phyloP scores from a whole-genome alignment of 208 protist genomes.

The Angomonas ambiguus region DNA sequence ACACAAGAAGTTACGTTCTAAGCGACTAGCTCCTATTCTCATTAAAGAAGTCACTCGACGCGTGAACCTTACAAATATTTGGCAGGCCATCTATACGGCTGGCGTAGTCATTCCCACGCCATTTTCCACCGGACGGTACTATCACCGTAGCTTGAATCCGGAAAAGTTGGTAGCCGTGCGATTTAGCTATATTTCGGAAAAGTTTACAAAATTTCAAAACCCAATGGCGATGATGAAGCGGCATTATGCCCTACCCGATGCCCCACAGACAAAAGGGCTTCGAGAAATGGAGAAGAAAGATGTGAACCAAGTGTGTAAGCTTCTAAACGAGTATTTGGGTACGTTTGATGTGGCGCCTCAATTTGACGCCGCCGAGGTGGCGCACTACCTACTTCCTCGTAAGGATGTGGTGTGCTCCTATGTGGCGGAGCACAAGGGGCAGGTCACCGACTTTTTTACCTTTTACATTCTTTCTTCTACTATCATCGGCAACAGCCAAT shows the following conservation, averaged over 20 bases:
- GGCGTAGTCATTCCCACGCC: constrained; percentile 96
- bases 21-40: constrained; percentile 97
- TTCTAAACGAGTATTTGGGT: constrained; percentile 85
- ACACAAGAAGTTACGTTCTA: constrained; percentile 97
- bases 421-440: constrained; percentile 85
- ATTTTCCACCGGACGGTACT: constrained; percentile 94
- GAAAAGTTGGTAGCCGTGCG: constrained; percentile 95
- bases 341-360: constrained; percentile 77
- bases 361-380: constrained; percentile 93
- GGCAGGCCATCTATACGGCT: constrained; percentile 98
- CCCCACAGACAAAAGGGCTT: constrained; percentile 48
- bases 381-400: constrained; percentile 94
- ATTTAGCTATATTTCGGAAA: constrained; percentile 63
- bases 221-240: constrained; percentile 80
- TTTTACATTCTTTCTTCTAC: constrained; percentile 98
- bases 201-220: constrained; percentile 75
- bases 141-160: constrained; percentile 96
- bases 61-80: constrained; percentile 94
- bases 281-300: constrained; percentile 82
- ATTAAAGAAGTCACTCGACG: constrained; percentile 99
- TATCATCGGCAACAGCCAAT: constrained; percentile 93
- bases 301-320: constrained; percentile 46
- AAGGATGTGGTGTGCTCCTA: constrained; percentile 93
- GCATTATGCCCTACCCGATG: constrained; percentile 51
- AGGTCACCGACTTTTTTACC: constrained; percentile 95